Conservation (phyloP, 164 flowering plant species). For the Annona squamosa region DNA sequence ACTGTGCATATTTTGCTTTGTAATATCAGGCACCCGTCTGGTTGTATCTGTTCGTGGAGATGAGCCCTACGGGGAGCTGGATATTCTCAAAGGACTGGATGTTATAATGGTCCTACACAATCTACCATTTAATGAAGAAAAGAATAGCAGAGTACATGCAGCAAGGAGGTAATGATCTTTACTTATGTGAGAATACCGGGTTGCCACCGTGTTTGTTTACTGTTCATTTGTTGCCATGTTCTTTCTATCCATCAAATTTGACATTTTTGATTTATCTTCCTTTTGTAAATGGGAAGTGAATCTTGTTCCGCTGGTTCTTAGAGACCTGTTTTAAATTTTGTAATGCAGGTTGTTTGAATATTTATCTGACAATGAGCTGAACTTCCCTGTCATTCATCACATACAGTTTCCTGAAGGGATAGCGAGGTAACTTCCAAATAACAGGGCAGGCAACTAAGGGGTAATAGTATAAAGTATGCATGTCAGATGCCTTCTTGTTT, state of each 20-base stretch:
- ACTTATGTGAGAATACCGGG: no score
- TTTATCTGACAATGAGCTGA: constrained; percentile 54
- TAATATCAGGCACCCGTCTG: constrained; percentile 65
- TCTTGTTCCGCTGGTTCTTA: neutral
- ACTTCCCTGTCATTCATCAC: constrained; percentile 89
- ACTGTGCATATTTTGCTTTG: no score
- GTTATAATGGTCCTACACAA: constrained; percentile 81
- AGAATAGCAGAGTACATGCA: constrained; percentile 85
- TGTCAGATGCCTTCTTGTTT: no score
- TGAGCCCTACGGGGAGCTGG: constrained; percentile 74
- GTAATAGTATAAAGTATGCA: neutral
- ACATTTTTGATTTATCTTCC: neutral
- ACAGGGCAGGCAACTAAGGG: neutral
- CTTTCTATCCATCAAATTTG: neutral
- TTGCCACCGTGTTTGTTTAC: neutral
- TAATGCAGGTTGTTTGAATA: constrained; percentile 76
- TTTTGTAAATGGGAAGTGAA: neutral
- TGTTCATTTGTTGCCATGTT: neutral
- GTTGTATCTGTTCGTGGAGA: constrained; percentile 88
- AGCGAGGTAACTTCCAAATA: constrained; percentile 48
- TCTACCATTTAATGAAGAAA: constrained; percentile 63
- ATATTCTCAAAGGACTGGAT: constrained; percentile 59
- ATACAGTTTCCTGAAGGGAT: constrained; percentile 60
- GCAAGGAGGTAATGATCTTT: constrained; percentile 63
- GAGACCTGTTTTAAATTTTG: neutral